Conservation (phyloP, 164 flowering plant genomes). For the Magnolia sinica region DNA sequence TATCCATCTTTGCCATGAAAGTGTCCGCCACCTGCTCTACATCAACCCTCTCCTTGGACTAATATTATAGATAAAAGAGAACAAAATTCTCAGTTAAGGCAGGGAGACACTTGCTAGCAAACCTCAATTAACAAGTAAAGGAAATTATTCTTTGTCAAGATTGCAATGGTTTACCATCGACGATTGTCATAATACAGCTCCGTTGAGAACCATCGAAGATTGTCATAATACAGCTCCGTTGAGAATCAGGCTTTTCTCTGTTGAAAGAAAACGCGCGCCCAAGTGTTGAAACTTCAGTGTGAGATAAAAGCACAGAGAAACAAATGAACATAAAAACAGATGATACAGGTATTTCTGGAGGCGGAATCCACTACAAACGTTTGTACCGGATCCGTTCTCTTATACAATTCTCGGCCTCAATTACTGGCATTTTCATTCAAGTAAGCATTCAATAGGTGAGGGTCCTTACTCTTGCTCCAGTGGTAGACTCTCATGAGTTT, state of each 20-base stretch:
- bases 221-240: slow-evolving; percentile 75
- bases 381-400: too few species aligned
- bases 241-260: slow-evolving; percentile 78
- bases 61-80: background rate
- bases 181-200: slow-evolving; percentile 75
- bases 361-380: too few species aligned
- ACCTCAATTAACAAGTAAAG: background rate
- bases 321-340: background rate
- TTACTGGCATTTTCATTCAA: background rate
- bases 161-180: slow-evolving; percentile 54
- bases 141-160: background rate
- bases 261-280: slow-evolving; percentile 2
- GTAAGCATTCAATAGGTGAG: background rate
- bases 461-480: too few species aligned
- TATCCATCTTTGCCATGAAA: too few species aligned
- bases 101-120: too few species aligned
- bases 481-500: too few species aligned
- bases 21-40: too few species aligned
- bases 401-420: background rate
- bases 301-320: background rate
- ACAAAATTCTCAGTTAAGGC: too few species aligned
- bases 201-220: slow-evolving; percentile 78
- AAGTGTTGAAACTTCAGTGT: background rate
- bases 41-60: too few species aligned
- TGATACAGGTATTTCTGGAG: background rate